These are phyloP conservation scores for Umbelopsis sp. DNA, from an alignment of 371 early-diverging fungal genomes.

Conservation along the genomic window DNA sequence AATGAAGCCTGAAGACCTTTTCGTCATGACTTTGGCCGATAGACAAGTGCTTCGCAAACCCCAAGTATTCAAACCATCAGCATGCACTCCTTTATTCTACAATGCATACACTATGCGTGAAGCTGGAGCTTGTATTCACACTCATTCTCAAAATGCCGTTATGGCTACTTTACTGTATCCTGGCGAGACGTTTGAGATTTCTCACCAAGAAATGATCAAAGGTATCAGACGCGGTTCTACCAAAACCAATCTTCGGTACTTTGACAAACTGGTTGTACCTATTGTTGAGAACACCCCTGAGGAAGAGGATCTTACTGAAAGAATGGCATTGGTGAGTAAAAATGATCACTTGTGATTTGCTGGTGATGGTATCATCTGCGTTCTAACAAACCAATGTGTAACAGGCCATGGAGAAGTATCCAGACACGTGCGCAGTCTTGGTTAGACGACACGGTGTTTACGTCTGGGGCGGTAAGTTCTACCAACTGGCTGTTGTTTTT, in stretches of 20 bases:
- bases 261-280: constrained; percentile 90
- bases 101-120: constrained; percentile 88
- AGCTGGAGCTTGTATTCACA: constrained; percentile 96
- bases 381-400: neutral
- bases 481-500: neutral
- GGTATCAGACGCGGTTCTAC: constrained; percentile 87
- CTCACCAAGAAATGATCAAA: constrained; percentile 99
- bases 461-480: constrained; percentile 84
- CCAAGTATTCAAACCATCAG: constrained; percentile 71
- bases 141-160: constrained; percentile 95
- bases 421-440: constrained; percentile 95
- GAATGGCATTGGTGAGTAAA: constrained; percentile 79
- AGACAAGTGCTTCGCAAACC: constrained; percentile 75
- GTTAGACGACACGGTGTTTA: constrained; percentile 92
- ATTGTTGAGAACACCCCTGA: constrained; percentile 96
- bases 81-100: constrained; percentile 95
- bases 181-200: constrained; percentile 77
- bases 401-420: constrained; percentile 86
- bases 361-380: neutral
- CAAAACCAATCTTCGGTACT: constrained; percentile 66
- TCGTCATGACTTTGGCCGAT: constrained; percentile 73
- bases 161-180: constrained; percentile 86
- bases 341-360: neutral
- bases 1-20: constrained; percentile 83
- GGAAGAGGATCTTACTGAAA: constrained; percentile 90